Percentiles rank a stretch among this genome's conserved stretches.
Conservation (phyloP, 768 basidiomycete species). For the Leccinum rimulosum region DNA sequence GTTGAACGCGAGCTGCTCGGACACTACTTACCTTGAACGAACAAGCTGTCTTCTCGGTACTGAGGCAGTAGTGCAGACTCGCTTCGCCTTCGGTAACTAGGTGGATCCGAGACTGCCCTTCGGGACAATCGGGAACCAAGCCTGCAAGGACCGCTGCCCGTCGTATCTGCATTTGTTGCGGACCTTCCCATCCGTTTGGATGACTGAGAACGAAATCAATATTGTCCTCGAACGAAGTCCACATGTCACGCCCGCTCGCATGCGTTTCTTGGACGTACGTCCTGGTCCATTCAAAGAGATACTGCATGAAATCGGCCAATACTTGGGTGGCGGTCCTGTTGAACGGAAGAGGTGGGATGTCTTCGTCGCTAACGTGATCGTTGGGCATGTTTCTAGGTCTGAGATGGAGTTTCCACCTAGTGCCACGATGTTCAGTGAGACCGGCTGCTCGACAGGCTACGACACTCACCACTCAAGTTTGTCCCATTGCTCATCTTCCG, state of each 20-base stretch:
- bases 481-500: conserved; percentile 36
- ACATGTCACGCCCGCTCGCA: conserved; percentile 39
- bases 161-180: conserved; percentile 43
- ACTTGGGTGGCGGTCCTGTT: conserved; percentile 42
- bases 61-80: conserved; percentile 47
- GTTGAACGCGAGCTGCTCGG: neutral
- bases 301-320: conserved; percentile 48
- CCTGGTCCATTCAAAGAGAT: conserved; percentile 42
- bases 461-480: conserved; percentile 31
- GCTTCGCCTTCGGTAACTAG: conserved; percentile 57
- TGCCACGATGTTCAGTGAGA: conserved; percentile 4
- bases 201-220: conserved; percentile 48
- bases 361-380: conserved; percentile 27
- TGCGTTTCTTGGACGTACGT: conserved; percentile 47
- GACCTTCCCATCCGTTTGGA: conserved; percentile 48
- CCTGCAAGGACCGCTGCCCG: conserved; percentile 42
- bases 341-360: conserved; percentile 43
- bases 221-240: conserved; percentile 38
- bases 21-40: conserved; percentile 23
- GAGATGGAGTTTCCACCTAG: conserved; percentile 38
- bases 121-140: conserved; percentile 36
- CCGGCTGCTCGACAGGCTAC: neutral
- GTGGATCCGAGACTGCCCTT: conserved; percentile 37
- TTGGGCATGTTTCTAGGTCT: conserved; percentile 25
- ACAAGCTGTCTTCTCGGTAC: conserved; percentile 32